These are phyloP conservation scores for Periglandula ipomoeae DNA, from an alignment of 2,329 filamentous ascomycete species.

Conservation along the genomic window DNA sequence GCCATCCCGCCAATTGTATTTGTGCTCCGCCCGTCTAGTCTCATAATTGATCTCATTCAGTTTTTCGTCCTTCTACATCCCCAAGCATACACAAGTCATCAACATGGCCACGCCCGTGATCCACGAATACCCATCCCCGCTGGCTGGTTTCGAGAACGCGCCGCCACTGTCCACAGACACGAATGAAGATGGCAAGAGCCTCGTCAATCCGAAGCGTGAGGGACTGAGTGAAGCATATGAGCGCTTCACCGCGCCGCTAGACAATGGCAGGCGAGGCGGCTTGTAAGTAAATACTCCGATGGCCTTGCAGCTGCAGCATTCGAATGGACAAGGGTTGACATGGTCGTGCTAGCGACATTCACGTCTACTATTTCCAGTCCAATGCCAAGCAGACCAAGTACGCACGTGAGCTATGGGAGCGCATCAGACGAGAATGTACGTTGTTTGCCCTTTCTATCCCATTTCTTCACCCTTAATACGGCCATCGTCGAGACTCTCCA, in stretches of 20 bases:
- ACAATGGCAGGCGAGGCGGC: constrained; percentile 56
- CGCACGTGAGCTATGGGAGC: constrained; percentile 64
- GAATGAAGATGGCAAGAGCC: constrained; percentile 68
- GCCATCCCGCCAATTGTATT: no score
- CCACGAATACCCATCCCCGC: constrained; percentile 33
- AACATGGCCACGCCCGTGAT: constrained; percentile 14
- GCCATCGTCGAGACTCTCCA: no score
- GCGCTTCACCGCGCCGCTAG: constrained; percentile 57
- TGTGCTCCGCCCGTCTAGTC: no score
- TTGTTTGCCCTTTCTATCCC: background rate
- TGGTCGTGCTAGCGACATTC: constrained; percentile 52
- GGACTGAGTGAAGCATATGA: constrained; percentile 60
- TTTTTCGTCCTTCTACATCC: no score
- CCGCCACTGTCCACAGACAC: constrained; percentile 47
- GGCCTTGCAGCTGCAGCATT: no score
- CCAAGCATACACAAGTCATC: no score
- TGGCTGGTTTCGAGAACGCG: constrained; percentile 48
- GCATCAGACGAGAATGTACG: constrained; percentile 72
- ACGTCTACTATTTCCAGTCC: constrained; percentile 71
- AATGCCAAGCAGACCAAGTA: constrained; percentile 55
- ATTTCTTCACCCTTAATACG: background rate
- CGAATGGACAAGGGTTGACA: background rate
- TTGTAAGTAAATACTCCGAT: constrained; percentile 45
- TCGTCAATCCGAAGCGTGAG: constrained; percentile 54
- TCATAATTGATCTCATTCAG: no score